Conservation (phyloP, 2,329 filamentous ascomycete species). For the Botrytis tulipae region DNA sequence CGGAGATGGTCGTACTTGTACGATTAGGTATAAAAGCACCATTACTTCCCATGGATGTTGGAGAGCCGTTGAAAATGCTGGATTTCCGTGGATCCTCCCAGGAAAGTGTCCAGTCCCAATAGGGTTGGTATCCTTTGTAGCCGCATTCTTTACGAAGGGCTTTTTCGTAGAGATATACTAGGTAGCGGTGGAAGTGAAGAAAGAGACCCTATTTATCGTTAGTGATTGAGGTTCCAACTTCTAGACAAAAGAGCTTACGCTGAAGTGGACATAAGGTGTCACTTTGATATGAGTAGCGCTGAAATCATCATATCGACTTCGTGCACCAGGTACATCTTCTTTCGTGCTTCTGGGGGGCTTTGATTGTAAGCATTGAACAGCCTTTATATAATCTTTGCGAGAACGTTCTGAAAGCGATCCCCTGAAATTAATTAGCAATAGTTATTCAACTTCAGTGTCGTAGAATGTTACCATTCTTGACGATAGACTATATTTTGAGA, state of each 20-base stretch:
- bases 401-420: slow-evolving; percentile 8
- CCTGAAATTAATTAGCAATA: not conserved
- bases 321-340: slow-evolving; percentile 33
- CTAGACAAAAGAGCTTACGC: slow-evolving; percentile 19
- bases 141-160: slow-evolving; percentile 45
- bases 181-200: slow-evolving; percentile 41
- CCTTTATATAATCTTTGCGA: slow-evolving; percentile 39
- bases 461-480: slow-evolving; percentile 2
- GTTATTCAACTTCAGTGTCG: not conserved
- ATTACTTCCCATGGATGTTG: slow-evolving; percentile 50
- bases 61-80: slow-evolving; percentile 55
- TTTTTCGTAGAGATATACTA: slow-evolving; percentile 44
- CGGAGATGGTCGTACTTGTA: slow-evolving; percentile 33
- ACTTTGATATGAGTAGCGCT: slow-evolving; percentile 42
- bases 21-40: slow-evolving; percentile 40
- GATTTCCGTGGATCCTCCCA: slow-evolving; percentile 45
- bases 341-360: slow-evolving; percentile 38
- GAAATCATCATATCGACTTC: slow-evolving; percentile 41
- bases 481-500: slow-evolving; percentile 1
- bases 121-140: slow-evolving; percentile 45
- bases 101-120: slow-evolving; percentile 16
- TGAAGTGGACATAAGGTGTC: slow-evolving; percentile 35
- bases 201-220: slow-evolving; percentile 23
- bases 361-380: slow-evolving; percentile 42
- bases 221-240: not conserved